phyloP scores from a whole-genome alignment of 2,329 filamentous ascomycete genomes.

The Pseudogymnoascus sp. region DNA sequence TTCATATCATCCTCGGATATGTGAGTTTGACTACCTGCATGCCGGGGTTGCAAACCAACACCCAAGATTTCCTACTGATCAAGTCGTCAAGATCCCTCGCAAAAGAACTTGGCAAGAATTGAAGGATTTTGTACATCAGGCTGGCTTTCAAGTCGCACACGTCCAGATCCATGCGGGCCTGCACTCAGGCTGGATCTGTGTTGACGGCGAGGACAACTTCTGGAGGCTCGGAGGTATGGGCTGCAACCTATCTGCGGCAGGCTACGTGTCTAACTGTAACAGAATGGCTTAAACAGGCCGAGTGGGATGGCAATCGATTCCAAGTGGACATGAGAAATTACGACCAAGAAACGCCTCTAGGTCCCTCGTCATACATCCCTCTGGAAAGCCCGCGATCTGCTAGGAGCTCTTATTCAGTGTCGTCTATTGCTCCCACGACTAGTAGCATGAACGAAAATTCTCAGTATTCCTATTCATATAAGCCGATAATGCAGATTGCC shows the following conservation, averaged over 20 bases:
- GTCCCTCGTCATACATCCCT: neutral
- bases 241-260: neutral
- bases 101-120: conserved; percentile 7
- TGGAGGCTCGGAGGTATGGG: conserved; percentile 3
- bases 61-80: neutral
- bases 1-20: conserved; percentile 9
- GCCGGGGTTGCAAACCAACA: neutral
- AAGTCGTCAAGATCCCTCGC: conserved; percentile 1
- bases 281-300: conserved; percentile 4
- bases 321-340: conserved; percentile 6
- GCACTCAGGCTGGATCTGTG: conserved; percentile 3
- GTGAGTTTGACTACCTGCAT: neutral
- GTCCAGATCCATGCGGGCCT: conserved; percentile 4
- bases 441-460: conserved; percentile 5
- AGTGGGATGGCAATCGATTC: neutral
- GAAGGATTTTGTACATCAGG: conserved; percentile 5
- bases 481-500: conserved; percentile 6
- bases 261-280: neutral
- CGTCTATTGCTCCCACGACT: neutral
- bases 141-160: conserved; percentile 3
- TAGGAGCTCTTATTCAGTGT: neutral
- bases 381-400: neutral
- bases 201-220: neutral
- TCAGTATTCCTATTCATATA: conserved; percentile 1
- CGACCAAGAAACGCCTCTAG: neutral